Percentiles rank a stretch among this genome's conserved stretches.
These are phyloP conservation scores for Waitea zeae DNA, from an alignment of 1,284 basidiomycete species.

Conservation along the genomic window DNA sequence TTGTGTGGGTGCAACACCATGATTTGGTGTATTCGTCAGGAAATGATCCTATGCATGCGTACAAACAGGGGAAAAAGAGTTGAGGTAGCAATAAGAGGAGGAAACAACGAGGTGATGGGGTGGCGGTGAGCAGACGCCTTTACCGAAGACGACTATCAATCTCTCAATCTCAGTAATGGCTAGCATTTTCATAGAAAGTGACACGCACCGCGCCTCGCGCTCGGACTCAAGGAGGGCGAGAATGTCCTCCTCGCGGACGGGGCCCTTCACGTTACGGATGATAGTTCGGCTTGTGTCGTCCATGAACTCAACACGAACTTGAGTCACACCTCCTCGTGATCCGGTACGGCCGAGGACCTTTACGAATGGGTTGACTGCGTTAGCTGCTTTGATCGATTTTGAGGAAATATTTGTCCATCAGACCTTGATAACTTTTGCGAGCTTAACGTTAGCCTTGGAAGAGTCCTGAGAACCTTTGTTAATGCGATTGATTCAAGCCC, in stretches of 20 bases:
- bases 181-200: neutral
- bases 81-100: no score
- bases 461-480: slow-evolving; percentile 46
- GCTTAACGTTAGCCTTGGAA: slow-evolving; percentile 84
- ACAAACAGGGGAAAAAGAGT: no score
- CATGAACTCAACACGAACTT: slow-evolving; percentile 99
- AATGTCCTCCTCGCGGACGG: slow-evolving; percentile 93
- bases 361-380: slow-evolving; percentile 5
- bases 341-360: slow-evolving; percentile 98
- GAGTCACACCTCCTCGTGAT: slow-evolving; percentile 98
- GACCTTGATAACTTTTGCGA: slow-evolving; percentile 93
- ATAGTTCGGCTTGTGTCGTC: slow-evolving; percentile 93
- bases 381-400: no score
- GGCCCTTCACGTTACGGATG: slow-evolving; percentile 99
- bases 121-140: no score
- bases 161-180: slow-evolving; percentile 4
- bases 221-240: slow-evolving; percentile 96
- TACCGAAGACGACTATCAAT: slow-evolving; percentile 23
- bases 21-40: no score
- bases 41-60: no score
- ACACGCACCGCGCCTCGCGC: slow-evolving; percentile 94
- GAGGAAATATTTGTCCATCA: no score
- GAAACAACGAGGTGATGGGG: neutral
- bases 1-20: no score
- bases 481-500: no score